phyloP scores from a whole-genome alignment of 805 yeast species.

The Sugiyamaella lignohabitans region DNA sequence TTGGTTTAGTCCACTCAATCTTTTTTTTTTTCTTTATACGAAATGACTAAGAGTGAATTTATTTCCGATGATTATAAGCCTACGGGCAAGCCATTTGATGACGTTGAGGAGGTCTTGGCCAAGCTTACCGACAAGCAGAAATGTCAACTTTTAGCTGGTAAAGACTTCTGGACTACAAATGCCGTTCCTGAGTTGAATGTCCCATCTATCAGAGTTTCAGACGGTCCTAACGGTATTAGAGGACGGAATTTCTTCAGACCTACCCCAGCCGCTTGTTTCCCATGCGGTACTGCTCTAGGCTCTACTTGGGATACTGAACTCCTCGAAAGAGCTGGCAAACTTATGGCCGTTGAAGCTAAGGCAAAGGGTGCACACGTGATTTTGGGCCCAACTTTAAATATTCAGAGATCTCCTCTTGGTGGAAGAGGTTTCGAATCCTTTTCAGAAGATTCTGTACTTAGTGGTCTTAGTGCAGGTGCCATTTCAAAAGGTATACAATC shows the following conservation, averaged over 20 bases:
- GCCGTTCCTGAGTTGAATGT: constrained; percentile 37
- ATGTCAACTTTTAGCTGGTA: constrained; percentile 34
- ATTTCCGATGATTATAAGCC: constrained; percentile 13
- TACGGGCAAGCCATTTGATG: constrained; percentile 5
- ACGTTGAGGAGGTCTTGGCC: constrained; percentile 16
- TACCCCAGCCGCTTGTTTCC: constrained; percentile 51
- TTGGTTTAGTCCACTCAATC: constrained; percentile 32
- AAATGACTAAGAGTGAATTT: constrained; percentile 31
- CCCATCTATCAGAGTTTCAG: constrained; percentile 44
- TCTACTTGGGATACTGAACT: constrained; percentile 50
- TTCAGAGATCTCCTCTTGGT: constrained; percentile 50
- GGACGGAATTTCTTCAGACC: constrained; percentile 50
- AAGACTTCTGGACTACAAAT: constrained; percentile 47
- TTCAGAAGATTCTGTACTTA: constrained; percentile 50
- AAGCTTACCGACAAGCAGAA: constrained; percentile 29
- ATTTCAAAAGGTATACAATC: constrained; percentile 49
- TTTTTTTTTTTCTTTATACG: constrained; percentile 17
- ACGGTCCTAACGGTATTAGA: constrained; percentile 61
- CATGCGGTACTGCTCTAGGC: constrained; percentile 56
- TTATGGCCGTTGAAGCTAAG: constrained; percentile 51
- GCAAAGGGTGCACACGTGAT: constrained; percentile 47
- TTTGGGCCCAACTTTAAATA: constrained; percentile 44
- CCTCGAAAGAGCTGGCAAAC: constrained; percentile 42
- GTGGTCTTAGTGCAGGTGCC: constrained; percentile 43
- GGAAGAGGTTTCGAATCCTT: constrained; percentile 58